phyloP scores from a whole-genome alignment of 2,329 filamentous ascomycete species.

The Venturia aucupariae region DNA sequence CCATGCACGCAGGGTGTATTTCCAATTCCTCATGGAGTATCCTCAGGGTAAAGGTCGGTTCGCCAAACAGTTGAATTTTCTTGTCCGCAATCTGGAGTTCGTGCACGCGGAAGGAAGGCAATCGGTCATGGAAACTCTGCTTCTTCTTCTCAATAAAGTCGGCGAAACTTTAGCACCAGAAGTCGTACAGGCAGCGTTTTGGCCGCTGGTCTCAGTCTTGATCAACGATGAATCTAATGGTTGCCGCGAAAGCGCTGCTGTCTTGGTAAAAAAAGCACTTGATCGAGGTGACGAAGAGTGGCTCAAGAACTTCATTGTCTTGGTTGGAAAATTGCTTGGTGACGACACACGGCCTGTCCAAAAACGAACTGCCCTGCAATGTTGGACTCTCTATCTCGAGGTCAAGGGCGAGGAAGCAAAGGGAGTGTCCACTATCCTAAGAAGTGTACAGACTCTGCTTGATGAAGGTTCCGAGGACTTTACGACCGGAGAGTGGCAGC shows the following conservation, averaged over 20 bases:
- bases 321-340: constrained; percentile 67
- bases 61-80: constrained; percentile 79
- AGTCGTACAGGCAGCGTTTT: constrained; percentile 70
- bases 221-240: constrained; percentile 82
- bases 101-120: constrained; percentile 79
- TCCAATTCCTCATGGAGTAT: constrained; percentile 91
- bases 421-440: constrained; percentile 53
- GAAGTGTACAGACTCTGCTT: constrained; percentile 42
- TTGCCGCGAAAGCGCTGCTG: constrained; percentile 72
- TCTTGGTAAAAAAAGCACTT: constrained; percentile 73
- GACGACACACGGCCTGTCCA: constrained; percentile 56
- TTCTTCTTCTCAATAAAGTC: constrained; percentile 78
- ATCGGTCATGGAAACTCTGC: constrained; percentile 86
- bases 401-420: constrained; percentile 53
- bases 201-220: constrained; percentile 75
- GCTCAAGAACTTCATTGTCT: constrained; percentile 57
- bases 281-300: constrained; percentile 65
- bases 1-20: constrained; percentile 77
- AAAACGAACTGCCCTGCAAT: constrained; percentile 64
- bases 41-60: constrained; percentile 85
- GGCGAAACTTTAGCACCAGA: constrained; percentile 75
- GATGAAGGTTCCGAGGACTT: constrained; percentile 42
- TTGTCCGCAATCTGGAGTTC: constrained; percentile 86
- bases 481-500: constrained; percentile 55
- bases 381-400: constrained; percentile 77